Conservation (phyloP, 768 basidiomycete species). For the Favolaschia claudopus region DNA sequence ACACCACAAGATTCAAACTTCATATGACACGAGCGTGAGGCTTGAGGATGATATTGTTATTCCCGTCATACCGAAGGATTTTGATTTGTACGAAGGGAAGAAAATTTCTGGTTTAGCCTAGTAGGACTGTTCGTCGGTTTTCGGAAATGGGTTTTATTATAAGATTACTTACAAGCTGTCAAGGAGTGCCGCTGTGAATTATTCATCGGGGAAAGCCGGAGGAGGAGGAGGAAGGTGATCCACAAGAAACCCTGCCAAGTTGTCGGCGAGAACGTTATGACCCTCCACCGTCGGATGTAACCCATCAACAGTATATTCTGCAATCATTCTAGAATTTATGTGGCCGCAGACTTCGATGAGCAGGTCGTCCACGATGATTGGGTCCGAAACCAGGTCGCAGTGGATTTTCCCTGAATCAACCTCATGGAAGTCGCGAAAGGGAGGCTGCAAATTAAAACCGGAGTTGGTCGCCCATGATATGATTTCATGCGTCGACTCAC, state of each 20-base stretch:
- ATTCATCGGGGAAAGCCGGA: too few relatives aligned
- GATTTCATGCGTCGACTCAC: too few relatives aligned
- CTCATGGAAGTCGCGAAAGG: conserved; percentile 20
- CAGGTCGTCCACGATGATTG: background rate
- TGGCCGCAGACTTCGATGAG: background rate
- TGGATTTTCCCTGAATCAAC: background rate
- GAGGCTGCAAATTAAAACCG: background rate
- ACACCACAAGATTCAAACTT: background rate
- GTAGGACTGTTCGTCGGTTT: too few relatives aligned
- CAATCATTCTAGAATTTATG: background rate
- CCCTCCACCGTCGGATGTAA: conserved; percentile 14
- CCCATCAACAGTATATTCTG: conserved; percentile 16
- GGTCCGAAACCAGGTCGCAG: background rate
- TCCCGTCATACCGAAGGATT: conserved; percentile 1
- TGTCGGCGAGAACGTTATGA: background rate
- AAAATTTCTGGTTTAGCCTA: too few relatives aligned
- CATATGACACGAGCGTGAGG: background rate
- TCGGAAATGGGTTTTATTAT: too few relatives aligned
- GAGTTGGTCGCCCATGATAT: too few relatives aligned
- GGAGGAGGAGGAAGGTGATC: background rate
- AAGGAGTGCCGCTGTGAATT: too few relatives aligned
- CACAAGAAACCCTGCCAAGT: background rate
- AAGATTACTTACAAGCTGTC: too few relatives aligned
- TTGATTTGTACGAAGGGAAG: background rate
- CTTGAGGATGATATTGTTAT: conserved; percentile 17